A percentile compares a stretch with the other conserved stretches of the same genome.
Conservation (phyloP, 768 basidiomycete genomes). For the Auriscalpium microsporum region DNA sequence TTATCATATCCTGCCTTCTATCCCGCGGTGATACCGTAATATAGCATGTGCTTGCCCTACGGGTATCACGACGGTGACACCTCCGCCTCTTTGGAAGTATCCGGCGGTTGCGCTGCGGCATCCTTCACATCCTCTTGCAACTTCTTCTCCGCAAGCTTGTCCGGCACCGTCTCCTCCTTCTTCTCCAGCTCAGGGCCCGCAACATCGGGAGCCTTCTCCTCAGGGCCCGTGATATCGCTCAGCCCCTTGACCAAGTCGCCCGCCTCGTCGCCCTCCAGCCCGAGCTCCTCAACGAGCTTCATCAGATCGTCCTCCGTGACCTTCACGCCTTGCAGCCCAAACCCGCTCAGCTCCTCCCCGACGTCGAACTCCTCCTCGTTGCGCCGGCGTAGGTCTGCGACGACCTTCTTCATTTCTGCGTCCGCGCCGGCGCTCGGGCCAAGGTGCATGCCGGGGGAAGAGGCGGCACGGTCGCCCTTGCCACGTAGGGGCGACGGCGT, state of each 20-base stretch:
- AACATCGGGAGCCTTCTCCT: slow-evolving; percentile 6
- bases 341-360: slow-evolving; percentile 59
- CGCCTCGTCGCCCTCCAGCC: slow-evolving; percentile 70
- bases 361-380: slow-evolving; percentile 56
- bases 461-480: not conserved
- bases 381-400: slow-evolving; percentile 20
- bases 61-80: no score
- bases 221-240: slow-evolving; percentile 23
- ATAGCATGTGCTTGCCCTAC: no score
- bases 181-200: not conserved
- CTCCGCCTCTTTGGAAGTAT: slow-evolving; percentile 23
- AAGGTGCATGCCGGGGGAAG: not conserved
- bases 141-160: slow-evolving; percentile 8
- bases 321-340: slow-evolving; percentile 67
- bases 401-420: slow-evolving; percentile 1
- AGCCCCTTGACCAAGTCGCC: slow-evolving; percentile 65
- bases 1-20: no score
- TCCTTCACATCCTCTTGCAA: slow-evolving; percentile 3
- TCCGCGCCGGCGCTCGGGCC: not conserved
- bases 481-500: slow-evolving; percentile 21
- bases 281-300: slow-evolving; percentile 65
- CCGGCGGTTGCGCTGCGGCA: not conserved
- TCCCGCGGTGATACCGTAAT: no score
- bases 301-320: slow-evolving; percentile 69
- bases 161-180: slow-evolving; percentile 4